Conservation (phyloP, 768 basidiomycete species). For the Pulveroboletus sp. region DNA sequence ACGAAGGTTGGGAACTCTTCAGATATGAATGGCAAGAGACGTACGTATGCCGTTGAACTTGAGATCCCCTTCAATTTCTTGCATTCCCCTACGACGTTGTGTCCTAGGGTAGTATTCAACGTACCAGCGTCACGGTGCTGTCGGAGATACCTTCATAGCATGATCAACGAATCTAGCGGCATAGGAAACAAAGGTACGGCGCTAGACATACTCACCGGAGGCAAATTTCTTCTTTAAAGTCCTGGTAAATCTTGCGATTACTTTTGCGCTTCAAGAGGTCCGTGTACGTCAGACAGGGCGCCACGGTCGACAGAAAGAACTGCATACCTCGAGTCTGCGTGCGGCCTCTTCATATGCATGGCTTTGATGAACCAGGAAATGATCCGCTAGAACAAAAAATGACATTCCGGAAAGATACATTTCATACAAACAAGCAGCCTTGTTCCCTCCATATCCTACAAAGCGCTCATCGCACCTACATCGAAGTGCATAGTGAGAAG, state of each 20-base stretch:
- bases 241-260: constrained; percentile 71
- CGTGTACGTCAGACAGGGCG: not conserved
- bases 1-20: not conserved
- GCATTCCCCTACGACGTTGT: constrained; percentile 59
- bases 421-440: constrained; percentile 88
- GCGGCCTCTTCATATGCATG: constrained; percentile 76
- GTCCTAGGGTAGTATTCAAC: constrained; percentile 46
- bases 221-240: constrained; percentile 77
- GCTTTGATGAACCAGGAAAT: constrained; percentile 86
- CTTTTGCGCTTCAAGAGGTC: constrained; percentile 51
- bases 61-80: constrained; percentile 52
- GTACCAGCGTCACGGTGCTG: constrained; percentile 48
- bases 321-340: constrained; percentile 62
- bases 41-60: constrained; percentile 29
- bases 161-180: not conserved
- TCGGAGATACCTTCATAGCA: constrained; percentile 52
- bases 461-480: constrained; percentile 87
- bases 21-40: not conserved
- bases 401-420: constrained; percentile 85
- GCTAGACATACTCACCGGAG: constrained; percentile 40
- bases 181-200: not conserved
- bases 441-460: constrained; percentile 88
- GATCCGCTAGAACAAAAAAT: constrained; percentile 79
- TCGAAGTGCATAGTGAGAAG: not conserved
- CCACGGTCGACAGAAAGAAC: not conserved